Evolutionary conservation across 2,329 filamentous ascomycete genomes (phyloP).

Genomic region (Trichoderma endophyticum): DNA sequence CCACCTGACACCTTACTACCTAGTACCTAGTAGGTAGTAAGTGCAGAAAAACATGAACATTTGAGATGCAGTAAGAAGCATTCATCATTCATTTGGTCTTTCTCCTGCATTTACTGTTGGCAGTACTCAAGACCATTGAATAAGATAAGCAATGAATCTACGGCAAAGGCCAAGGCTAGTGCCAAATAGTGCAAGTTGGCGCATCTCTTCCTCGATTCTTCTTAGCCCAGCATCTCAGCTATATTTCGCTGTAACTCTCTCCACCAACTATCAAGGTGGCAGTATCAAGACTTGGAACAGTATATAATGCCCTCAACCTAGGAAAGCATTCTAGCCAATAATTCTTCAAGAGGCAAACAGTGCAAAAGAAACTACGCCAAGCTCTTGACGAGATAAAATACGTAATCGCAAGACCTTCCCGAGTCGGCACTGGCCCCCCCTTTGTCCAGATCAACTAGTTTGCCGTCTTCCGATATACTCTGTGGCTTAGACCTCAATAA

Average conservation of each 20-base stretch:
- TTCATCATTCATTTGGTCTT: neutral
- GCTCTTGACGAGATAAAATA: neutral
- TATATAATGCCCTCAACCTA: neutral
- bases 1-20: no score
- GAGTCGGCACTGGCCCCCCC: neutral
- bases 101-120: neutral
- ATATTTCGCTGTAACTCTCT: neutral
- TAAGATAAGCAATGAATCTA: neutral
- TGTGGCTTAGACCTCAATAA: conserved; percentile 13
- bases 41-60: neutral
- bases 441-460: conserved; percentile 5
- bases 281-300: neutral
- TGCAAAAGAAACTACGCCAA: neutral
- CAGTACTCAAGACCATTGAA: neutral
- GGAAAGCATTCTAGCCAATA: neutral
- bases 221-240: neutral
- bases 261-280: neutral
- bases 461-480: conserved; percentile 11
- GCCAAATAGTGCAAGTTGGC: neutral
- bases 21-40: no score
- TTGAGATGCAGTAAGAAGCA: neutral
- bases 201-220: neutral
- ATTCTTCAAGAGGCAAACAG: neutral
- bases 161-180: neutral
- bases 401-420: neutral